Evolutionary conservation across 1,284 basidiomycete genomes (phyloP), one percentile per base, ranked within the genome.

Genomic region (Sanghuangporus sanghuang): DNA sequence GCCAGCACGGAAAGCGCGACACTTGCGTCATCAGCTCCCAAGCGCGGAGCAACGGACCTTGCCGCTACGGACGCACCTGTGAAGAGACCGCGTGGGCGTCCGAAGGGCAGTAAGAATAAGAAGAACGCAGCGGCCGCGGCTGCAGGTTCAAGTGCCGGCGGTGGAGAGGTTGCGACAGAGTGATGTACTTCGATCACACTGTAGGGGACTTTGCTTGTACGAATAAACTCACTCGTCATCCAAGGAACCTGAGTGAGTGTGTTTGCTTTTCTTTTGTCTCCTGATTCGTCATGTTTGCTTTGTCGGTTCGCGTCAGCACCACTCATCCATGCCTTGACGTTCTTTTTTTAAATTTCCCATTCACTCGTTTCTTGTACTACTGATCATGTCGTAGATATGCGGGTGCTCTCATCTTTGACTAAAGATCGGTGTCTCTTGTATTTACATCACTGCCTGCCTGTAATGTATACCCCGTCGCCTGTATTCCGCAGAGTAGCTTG

Each of bases 21-120:
- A 12, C 42, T 49, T 39, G 32, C 49, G 6, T 40, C 57, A 3
- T 44, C 48, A 14, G 63, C 67, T 44, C 67, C 48, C 59, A 76
- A 74, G 63, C 73, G 74, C 42, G 50, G 68, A 8, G 71, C 72
- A 3, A 73, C 76, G 11, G 75, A 76, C 21, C 61, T 68, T 9
- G 56, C 66, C 3, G 73, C 74, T 27, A 71, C 71, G 11, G 73
- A 73, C 60, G 72, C 74, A 9, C 69, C 70, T 12, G 67, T 67
- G 9, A 80, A 79, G 69, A 75, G 78, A 35, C 77, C 78, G 32
- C 73, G 79, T 12, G 79, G 79, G 6, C 72, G 79, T 40, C 79
- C 79, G 53, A 78, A 77, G 68, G 79, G 79, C 38, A 79, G 77
- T 70, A 80, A 78, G 71, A 80, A 78, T 65, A 75, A 75, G 42